phyloP scores from a whole-genome alignment of 1,284 basidiomycete genomes.

The Agaricales sp. region DNA sequence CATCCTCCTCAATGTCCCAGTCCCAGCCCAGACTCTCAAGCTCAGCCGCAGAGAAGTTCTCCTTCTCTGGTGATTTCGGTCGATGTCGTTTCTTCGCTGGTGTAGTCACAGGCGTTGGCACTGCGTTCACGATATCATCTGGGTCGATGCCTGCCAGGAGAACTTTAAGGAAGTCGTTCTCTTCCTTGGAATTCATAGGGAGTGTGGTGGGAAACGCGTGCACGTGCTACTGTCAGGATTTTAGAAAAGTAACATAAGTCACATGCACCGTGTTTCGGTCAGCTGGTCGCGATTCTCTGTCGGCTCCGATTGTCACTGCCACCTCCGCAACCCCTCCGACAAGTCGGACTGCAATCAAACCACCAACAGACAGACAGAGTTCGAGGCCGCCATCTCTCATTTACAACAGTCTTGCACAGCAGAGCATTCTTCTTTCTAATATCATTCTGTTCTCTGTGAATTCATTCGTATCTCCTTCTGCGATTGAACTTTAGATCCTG shows the following conservation, averaged over 20 bases:
- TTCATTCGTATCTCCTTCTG: too few species aligned
- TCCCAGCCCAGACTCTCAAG: background rate
- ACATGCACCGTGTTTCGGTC: background rate
- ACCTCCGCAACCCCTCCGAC: too few species aligned
- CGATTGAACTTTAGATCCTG: too few species aligned
- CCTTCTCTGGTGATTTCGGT: background rate
- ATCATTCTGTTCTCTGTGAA: too few species aligned
- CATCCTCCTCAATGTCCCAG: background rate
- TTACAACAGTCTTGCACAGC: too few species aligned
- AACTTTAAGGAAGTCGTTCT: background rate
- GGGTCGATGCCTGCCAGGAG: background rate
- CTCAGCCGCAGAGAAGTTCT: background rate
- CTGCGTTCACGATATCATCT: background rate
- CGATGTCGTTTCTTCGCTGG: background rate
- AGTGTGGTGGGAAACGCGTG: slow-evolving; percentile 1
- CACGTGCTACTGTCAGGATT: too few species aligned
- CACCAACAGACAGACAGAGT: too few species aligned
- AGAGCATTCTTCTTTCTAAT: too few species aligned
- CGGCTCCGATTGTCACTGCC: too few species aligned
- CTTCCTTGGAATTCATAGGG: background rate
- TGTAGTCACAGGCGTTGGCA: background rate
- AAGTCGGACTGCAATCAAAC: too few species aligned
- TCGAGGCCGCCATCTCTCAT: too few species aligned
- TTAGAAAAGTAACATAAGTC: background rate
- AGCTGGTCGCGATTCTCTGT: too few species aligned